Evolutionary conservation across 106 monocot species (phyloP), one percentile per base, ranked within the genome.

Genomic region (Narthecium ossifragum): DNA sequence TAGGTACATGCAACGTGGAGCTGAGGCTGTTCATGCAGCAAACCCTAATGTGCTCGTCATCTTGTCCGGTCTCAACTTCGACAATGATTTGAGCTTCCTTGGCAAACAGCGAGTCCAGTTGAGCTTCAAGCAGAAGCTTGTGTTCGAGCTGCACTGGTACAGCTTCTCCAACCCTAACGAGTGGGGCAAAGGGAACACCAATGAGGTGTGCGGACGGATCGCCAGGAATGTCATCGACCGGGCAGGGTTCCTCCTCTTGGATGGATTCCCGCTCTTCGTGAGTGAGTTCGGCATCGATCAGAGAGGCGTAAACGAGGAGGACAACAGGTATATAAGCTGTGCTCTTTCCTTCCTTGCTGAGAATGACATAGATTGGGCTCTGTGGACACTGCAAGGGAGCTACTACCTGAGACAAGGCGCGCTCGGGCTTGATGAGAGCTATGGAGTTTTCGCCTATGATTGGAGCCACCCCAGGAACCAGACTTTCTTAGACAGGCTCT

Each of bases 131-230:
- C 45, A 40, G 2, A 89, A 84, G 57, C 53, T 75, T 3, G 78
- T 75, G 0, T 89, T 81, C 49, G 88, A 89, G 75, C 0, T 84
- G 4, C 88, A 88, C 59, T 88, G 88, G 88, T 88, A 88, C 34
- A 55, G 34, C 62, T 88, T 88, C 68, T 58, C 74, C 14, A 67
- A 84, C 23, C 63, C 76, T 1, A 18, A 36, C 9, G 77, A 69
- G 0, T 88, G 88, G 88, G 40, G 4, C 1, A 40, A 62, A 15
- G 73, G 74, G 8, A 88, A 88, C 60, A 53, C 66, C 8, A 88
- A 88, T 36, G 23, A 88, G 25, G 88, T 80, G 2, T 88, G 88
- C 39, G 80, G 74, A 1, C 47, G 67, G 5, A 23, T 80, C 0
- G 25, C 28, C 1, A 59, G 55, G 2, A 74, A 51, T 28, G 61